A percentile compares a stretch with the other conserved stretches of the same genome.
phyloP scores from a whole-genome alignment of 345 rosid genomes.

The Moricandia arvensis region DNA sequence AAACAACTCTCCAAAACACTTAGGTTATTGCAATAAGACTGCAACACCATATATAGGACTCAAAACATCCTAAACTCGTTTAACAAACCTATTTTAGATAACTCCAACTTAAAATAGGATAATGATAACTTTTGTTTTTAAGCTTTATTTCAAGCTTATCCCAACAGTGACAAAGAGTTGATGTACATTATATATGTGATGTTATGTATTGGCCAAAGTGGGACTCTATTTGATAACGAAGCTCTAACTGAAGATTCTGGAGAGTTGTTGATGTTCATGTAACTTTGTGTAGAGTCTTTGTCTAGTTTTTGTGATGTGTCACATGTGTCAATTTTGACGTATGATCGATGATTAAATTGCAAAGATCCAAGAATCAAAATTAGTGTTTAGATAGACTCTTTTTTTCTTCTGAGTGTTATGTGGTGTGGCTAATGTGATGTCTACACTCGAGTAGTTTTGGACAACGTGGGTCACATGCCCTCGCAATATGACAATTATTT shows the following conservation, averaged over 20 bases:
- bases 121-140: too few species aligned
- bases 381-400: not conserved
- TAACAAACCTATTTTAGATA: too few species aligned
- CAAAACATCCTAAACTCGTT: too few species aligned
- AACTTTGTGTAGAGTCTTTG: not conserved
- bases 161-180: slow-evolving; percentile 26
- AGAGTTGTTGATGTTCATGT: slow-evolving; percentile 13
- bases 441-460: not conserved
- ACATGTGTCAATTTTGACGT: slow-evolving; percentile 18
- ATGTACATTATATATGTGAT: slow-evolving; percentile 39
- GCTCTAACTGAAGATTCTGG: slow-evolving; percentile 20
- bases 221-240: slow-evolving; percentile 15
- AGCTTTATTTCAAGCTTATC: too few species aligned
- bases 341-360: slow-evolving; percentile 21
- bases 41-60: too few species aligned
- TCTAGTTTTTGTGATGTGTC: slow-evolving; percentile 3
- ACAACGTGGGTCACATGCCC: not conserved
- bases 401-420: not conserved
- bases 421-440: not conserved
- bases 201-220: slow-evolving; percentile 15
- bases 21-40: too few species aligned
- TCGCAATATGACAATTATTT: not conserved
- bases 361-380: slow-evolving; percentile 27
- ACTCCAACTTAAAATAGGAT: too few species aligned
- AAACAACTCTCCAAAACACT: too few species aligned